Evolutionary conservation across 2,329 filamentous ascomycete genomes (phyloP).

Genomic region (Pestalotiopsis sp.): DNA sequence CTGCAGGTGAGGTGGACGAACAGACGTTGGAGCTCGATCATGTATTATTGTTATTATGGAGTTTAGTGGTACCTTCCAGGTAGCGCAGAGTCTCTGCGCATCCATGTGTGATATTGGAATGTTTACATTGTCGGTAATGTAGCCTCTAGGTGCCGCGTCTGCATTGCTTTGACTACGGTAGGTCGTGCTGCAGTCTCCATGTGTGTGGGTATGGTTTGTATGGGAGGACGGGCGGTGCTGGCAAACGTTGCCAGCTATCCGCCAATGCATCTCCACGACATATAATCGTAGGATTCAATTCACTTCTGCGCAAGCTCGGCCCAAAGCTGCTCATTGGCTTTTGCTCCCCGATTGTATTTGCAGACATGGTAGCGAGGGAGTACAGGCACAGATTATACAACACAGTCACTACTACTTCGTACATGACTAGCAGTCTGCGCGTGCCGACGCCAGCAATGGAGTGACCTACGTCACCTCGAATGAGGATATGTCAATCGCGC

Average conservation of each 20-base stretch:
- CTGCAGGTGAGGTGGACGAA: too few relatives aligned
- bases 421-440: not conserved
- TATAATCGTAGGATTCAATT: not conserved
- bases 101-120: not conserved
- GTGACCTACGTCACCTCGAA: not conserved
- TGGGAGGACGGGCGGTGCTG: not conserved
- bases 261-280: not conserved
- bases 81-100: not conserved
- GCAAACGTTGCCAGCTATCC: not conserved
- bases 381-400: not conserved
- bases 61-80: not conserved
- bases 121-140: too few relatives aligned
- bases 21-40: not conserved
- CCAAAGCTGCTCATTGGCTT: not conserved
- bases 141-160: not conserved
- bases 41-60: not conserved
- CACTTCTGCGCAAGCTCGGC: not conserved
- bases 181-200: not conserved
- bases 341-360: not conserved
- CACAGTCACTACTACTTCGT: not conserved
- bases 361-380: not conserved
- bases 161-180: not conserved
- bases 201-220: not conserved
- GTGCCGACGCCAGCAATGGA: not conserved
- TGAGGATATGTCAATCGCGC: not conserved